Evolutionary conservation across 352 stramenopile species (phyloP).

Genomic region (Aphanomyces euteiches): DNA sequence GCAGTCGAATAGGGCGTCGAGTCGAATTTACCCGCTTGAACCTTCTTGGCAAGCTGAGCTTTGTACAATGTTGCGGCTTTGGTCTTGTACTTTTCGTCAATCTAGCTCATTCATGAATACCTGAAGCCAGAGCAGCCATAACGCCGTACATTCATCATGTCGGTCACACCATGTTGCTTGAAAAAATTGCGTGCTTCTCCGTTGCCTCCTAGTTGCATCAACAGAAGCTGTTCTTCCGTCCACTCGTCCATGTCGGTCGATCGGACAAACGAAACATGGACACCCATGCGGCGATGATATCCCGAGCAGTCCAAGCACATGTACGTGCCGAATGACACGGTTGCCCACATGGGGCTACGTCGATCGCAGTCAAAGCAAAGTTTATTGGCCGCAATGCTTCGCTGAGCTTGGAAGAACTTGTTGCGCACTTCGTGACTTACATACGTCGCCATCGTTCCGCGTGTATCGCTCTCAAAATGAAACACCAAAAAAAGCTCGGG

Average conservation of each 20-base stretch:
- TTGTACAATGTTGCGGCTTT: conserved; percentile 88
- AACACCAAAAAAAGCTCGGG: too few relatives aligned
- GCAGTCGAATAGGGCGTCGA: conserved; percentile 23
- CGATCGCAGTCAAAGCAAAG: conserved; percentile 96
- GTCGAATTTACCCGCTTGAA: conserved; percentile 57
- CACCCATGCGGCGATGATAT: conserved; percentile 90
- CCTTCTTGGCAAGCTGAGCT: conserved; percentile 75
- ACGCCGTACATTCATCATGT: conserved; percentile 77
- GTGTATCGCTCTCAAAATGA: not conserved
- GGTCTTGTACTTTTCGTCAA: conserved; percentile 90
- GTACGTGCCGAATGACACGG: conserved; percentile 94
- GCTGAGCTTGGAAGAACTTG: conserved; percentile 84
- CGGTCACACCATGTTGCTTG: conserved; percentile 83
- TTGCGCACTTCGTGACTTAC: conserved; percentile 70
- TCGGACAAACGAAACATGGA: conserved; percentile 93
- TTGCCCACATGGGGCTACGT: conserved; percentile 93
- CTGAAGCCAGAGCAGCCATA: too few relatives aligned
- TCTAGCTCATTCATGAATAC: conserved; percentile 38
- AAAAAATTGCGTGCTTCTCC: conserved; percentile 91
- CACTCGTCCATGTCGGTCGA: conserved; percentile 96
- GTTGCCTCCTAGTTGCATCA: conserved; percentile 94
- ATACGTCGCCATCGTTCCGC: conserved; percentile 55
- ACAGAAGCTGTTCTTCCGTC: conserved; percentile 91
- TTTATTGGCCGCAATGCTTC: conserved; percentile 74
- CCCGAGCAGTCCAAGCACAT: conserved; percentile 95